Conservation (phyloP, 2,329 filamentous ascomycete genomes). For the Sporothrix variecibatus region DNA sequence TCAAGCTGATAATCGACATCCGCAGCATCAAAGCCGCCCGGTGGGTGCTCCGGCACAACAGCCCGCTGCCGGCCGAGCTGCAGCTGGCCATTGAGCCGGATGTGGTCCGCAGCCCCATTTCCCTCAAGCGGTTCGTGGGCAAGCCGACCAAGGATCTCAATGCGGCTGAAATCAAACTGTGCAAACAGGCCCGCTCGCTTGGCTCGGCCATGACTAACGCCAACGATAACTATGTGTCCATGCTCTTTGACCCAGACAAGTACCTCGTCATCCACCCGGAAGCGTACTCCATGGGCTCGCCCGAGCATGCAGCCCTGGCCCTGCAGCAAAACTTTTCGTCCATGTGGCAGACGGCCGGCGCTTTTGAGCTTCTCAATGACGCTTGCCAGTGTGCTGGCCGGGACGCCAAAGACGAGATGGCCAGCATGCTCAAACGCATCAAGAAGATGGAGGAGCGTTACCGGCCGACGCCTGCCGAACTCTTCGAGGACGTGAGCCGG, state of each 20-base stretch:
- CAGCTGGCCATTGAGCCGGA: conserved; percentile 30
- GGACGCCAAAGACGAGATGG: conserved; percentile 19
- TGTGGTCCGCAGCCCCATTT: conserved; percentile 34
- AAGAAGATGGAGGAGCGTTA: not conserved
- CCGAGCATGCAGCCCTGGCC: conserved; percentile 28
- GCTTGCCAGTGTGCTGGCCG: conserved; percentile 26
- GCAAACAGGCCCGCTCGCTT: not conserved
- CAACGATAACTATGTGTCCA: not conserved
- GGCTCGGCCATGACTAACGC: not conserved
- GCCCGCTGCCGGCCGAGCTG: conserved; percentile 31
- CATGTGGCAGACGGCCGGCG: conserved; percentile 33
- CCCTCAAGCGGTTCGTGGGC: conserved; percentile 26
- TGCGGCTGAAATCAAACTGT: not conserved
- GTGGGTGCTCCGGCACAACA: conserved; percentile 27
- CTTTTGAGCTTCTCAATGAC: conserved; percentile 32
- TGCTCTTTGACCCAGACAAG: conserved; percentile 12
- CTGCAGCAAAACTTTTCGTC: conserved; percentile 33
- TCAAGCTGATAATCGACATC: conserved; percentile 37
- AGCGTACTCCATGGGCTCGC: conserved; percentile 17
- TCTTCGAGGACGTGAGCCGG: conserved; percentile 26
- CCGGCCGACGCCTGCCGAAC: conserved; percentile 1
- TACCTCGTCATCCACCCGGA: not conserved
- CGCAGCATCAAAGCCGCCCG: conserved; percentile 32
- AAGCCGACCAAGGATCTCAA: conserved; percentile 14
- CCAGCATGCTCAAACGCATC: not conserved